Evolutionary conservation across 108 stramenopile species (phyloP), one percentile per base, ranked within the genome.

Genomic region (Skeletonema costatum): DNA sequence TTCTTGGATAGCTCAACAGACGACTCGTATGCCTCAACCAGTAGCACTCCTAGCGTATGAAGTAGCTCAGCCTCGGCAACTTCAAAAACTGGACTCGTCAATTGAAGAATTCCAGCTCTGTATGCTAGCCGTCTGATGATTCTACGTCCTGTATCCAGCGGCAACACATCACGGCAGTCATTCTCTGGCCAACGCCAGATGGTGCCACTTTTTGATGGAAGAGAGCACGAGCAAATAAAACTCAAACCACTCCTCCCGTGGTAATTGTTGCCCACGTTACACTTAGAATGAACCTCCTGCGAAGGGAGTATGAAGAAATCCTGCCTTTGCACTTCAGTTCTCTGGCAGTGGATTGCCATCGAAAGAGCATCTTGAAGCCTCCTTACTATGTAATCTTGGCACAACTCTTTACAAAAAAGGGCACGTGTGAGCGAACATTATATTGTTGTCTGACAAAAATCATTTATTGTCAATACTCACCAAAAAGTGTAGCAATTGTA

Each of bases 121-220:
- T 66, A 66, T 10, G 65, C 65, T 25, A 66, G 33, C 16, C 65
- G 33, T 8, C 65, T 29, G 32, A 66, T 42, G 38, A 66, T 66
- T 42, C 38, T 41, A 66, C 65, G 65, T 13, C 65, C 36, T 14
- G 65, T 38, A 29, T 42, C 65, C 11, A 38, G 25, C 5, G 12
- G 65, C 9, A 66, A 29, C 33, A 66, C 39, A 36, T 66, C 65
- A 60, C 29, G 60, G 17, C 60, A 60, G 17, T 60, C 60, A 32
- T 60, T 32, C 5, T 66, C 65, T 66, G 65, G 65, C 65, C 65
- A 66, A 29, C 39, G 38, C 65, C 33, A 66, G 16, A 41, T 12
- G 32, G 6, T 66, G 6, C 65, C 65, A 42, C 16, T 36, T 25
- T 8, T 12, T 29, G 65, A 66, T 3, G 39, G 25, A 16, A 35